A percentile compares a stretch with the other conserved stretches of the same genome.
These are phyloP conservation scores for Micractinium sp. DNA, from an alignment of 139 green algal genomes.

Conservation along the genomic window DNA sequence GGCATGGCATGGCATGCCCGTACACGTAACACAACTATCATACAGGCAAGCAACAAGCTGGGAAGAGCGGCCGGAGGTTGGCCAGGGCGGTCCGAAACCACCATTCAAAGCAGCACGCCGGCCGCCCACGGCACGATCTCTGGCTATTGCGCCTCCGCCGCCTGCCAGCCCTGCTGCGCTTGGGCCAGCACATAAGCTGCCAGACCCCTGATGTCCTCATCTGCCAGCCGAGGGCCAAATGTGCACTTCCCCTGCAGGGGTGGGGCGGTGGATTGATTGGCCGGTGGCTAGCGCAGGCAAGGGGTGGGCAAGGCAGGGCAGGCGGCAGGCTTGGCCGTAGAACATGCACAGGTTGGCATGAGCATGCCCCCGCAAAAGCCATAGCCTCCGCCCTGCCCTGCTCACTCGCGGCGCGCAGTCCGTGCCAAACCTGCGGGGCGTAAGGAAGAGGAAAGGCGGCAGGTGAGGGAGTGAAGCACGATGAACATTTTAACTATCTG, in stretches of 20 bases:
- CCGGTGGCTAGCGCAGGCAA: neutral
- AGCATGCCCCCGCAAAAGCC: too few species aligned
- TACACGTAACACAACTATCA: neutral
- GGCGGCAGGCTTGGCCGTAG: too few species aligned
- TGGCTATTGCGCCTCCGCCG: neutral
- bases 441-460: neutral
- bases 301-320: neutral
- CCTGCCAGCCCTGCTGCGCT: conserved; percentile 57
- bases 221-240: conserved; percentile 72
- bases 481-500: neutral
- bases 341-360: too few species aligned
- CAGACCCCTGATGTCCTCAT: conserved; percentile 72
- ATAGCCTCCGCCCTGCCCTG: too few species aligned
- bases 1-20: too few species aligned
- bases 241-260: conserved; percentile 63
- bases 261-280: neutral
- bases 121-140: too few species aligned
- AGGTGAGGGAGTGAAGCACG: neutral
- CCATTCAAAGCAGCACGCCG: neutral
- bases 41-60: neutral
- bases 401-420: conserved; percentile 74
- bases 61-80: neutral
- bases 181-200: conserved; percentile 67
- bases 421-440: conserved; percentile 60
- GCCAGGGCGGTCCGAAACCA: neutral